Percentiles rank a stretch among this genome's conserved stretches.
phyloP scores from a whole-genome alignment of 2,329 filamentous ascomycete genomes.

The Hymenoscyphus fructigenus region DNA sequence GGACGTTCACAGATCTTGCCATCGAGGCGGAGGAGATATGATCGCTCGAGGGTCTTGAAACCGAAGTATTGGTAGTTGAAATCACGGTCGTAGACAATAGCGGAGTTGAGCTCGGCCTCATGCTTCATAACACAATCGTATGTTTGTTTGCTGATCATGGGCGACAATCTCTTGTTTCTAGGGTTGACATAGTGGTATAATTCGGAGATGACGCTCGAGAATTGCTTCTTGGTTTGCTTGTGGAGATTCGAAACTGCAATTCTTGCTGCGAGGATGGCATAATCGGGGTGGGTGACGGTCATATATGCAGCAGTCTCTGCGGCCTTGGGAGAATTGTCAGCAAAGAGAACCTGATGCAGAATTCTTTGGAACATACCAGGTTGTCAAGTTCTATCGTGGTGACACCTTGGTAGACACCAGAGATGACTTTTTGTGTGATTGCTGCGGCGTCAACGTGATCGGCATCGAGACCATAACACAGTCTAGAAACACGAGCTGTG shows the following conservation, averaged over 20 bases:
- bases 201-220: conserved; percentile 91
- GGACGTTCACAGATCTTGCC: conserved; percentile 96
- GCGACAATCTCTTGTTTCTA: conserved; percentile 77
- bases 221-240: conserved; percentile 99
- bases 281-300: conserved; percentile 99
- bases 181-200: conserved; percentile 96
- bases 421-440: conserved; percentile 99
- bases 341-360: conserved; percentile 1
- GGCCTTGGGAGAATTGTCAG: conserved; percentile 57
- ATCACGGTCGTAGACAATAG: conserved; percentile 98
- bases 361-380: conserved; percentile 63
- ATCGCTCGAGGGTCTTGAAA: conserved; percentile 98
- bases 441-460: conserved; percentile 96
- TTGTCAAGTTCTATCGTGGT: conserved; percentile 96
- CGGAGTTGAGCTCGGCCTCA: conserved; percentile 95
- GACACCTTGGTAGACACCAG: conserved; percentile 97
- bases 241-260: conserved; percentile 99
- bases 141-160: conserved; percentile 91
- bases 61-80: conserved; percentile 99
- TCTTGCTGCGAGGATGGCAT: conserved; percentile 95
- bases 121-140: conserved; percentile 95
- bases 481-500: conserved; percentile 92
- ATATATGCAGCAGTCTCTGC: conserved; percentile 99
- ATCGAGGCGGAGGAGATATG: conserved; percentile 92
- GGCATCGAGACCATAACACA: conserved; percentile 95